phyloP scores from a whole-genome alignment of 2,329 filamentous ascomycete genomes.

The Lachnellula arida region DNA sequence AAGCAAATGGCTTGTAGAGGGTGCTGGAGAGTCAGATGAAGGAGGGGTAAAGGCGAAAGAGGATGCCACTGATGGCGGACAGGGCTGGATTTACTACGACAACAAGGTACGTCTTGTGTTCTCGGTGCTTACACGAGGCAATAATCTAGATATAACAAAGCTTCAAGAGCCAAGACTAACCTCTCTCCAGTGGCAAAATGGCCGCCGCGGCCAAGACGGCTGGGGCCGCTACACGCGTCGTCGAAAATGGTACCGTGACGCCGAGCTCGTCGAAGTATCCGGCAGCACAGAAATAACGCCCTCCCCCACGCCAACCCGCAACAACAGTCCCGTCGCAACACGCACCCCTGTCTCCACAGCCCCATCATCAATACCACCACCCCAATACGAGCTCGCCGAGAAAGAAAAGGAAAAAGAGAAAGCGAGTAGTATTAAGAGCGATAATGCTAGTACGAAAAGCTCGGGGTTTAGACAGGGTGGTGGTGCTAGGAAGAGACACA shows the following conservation, averaged over 20 bases:
- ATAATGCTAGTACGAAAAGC: conserved; percentile 16
- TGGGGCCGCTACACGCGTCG: conserved; percentile 94
- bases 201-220: conserved; percentile 76
- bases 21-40: conserved; percentile 52
- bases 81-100: conserved; percentile 97
- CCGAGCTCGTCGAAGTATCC: conserved; percentile 78
- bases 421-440: conserved; percentile 12
- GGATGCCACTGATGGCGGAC: conserved; percentile 41
- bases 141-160: too few species aligned
- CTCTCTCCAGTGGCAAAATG: conserved; percentile 72
- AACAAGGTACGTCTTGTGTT: conserved; percentile 63
- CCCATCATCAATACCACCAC: conserved; percentile 9
- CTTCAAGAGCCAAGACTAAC: background rate
- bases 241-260: conserved; percentile 94
- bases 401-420: conserved; percentile 7
- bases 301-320: conserved; percentile 36
- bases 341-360: background rate
- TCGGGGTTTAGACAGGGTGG: conserved; percentile 14
- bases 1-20: conserved; percentile 83
- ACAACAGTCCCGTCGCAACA: conserved; percentile 24
- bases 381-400: conserved; percentile 11
- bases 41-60: conserved; percentile 37
- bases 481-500: conserved; percentile 19
- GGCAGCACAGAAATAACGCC: conserved; percentile 40
- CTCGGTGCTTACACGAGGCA: too few species aligned